phyloP scores from a whole-genome alignment of 306 rosid genomes.

The Prinsepia uniflora region DNA sequence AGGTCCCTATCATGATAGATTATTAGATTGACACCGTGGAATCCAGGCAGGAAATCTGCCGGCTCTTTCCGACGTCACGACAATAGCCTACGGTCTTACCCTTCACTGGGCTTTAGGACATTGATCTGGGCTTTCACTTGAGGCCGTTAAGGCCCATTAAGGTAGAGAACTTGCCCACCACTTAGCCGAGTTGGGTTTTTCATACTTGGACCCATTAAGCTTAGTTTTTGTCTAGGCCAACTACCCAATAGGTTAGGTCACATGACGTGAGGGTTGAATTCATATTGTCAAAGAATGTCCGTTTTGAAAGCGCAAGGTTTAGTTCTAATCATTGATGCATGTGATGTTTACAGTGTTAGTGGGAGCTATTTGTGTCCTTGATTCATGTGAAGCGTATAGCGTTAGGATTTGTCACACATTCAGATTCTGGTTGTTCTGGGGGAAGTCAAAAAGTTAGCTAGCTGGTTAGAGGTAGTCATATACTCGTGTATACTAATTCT shows the following conservation, averaged over 20 bases:
- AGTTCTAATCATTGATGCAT: too few species aligned
- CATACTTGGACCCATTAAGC: neutral
- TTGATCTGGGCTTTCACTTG: neutral
- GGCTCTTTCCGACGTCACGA: neutral
- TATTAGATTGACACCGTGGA: neutral
- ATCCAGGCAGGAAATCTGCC: neutral
- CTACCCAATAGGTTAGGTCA: neutral
- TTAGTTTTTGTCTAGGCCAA: neutral
- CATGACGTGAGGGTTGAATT: neutral
- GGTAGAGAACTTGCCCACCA: neutral
- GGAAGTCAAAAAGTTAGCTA: too few species aligned
- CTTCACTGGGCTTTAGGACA: neutral
- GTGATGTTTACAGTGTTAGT: too few species aligned
- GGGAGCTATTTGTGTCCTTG: too few species aligned
- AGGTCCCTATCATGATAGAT: neutral
- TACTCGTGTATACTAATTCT: too few species aligned
- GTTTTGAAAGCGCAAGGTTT: too few species aligned
- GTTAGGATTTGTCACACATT: too few species aligned
- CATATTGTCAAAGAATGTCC: too few species aligned
- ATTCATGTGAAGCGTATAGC: too few species aligned
- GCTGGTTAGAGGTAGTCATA: too few species aligned
- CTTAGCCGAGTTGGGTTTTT: neutral
- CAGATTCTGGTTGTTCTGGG: too few species aligned
- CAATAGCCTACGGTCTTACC: too few species aligned
- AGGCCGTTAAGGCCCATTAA: neutral